Evolutionary conservation across 2,329 filamentous ascomycete genomes (phyloP).

Genomic region (Cercospora sojina): DNA sequence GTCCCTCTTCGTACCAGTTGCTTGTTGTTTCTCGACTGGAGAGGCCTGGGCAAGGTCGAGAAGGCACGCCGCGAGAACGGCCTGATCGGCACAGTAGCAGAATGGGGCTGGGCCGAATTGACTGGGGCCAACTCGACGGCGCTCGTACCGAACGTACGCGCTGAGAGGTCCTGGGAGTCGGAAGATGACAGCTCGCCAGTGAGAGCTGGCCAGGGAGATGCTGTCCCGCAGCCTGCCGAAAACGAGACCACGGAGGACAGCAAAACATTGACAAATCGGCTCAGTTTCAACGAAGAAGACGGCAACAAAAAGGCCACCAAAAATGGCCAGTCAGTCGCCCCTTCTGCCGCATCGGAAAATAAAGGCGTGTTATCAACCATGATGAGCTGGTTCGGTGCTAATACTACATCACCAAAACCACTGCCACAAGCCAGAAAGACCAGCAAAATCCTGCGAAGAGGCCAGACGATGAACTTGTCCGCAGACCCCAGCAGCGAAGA

Average conservation of each 20-base stretch:
- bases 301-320: constrained; percentile 40
- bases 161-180: constrained; percentile 25
- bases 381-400: constrained; percentile 71
- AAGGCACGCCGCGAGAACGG: constrained; percentile 92
- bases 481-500: constrained; percentile 36
- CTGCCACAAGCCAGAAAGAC: constrained; percentile 36
- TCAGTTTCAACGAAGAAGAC: constrained; percentile 44
- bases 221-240: constrained; percentile 67
- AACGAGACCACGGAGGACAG: constrained; percentile 65
- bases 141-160: constrained; percentile 40
- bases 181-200: constrained; percentile 33
- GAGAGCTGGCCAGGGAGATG: constrained; percentile 31
- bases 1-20: constrained; percentile 94
- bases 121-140: constrained; percentile 67
- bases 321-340: constrained; percentile 8
- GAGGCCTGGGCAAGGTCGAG: constrained; percentile 86
- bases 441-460: constrained; percentile 50
- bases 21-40: constrained; percentile 95
- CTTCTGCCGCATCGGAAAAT: constrained; percentile 16
- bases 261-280: constrained; percentile 27
- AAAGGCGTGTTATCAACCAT: constrained; percentile 53
- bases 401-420: constrained; percentile 54
- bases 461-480: constrained; percentile 65
- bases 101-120: constrained; percentile 92
- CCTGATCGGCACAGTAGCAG: constrained; percentile 85